Evolutionary conservation across 2,329 filamentous ascomycete genomes (phyloP), one percentile per base, ranked within the genome.

Genomic region (Penicillium corylophilum): DNA sequence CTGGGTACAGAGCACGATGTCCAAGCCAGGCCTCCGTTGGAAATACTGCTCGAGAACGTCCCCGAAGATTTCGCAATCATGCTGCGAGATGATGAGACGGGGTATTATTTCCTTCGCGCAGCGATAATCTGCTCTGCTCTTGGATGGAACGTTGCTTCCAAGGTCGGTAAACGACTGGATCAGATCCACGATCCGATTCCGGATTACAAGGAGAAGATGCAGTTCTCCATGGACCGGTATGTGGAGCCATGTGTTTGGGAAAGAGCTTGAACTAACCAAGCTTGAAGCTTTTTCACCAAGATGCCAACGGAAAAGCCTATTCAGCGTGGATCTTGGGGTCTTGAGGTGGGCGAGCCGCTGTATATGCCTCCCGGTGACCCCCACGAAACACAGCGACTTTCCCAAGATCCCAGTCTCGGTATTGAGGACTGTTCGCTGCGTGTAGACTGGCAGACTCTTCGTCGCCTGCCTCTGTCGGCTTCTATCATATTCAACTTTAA

Each of bases 401-500:
- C 72, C 0, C 87, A 92, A 56, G 76, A 82, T 42, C 73, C 79
- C 0, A 71, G 75, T 18, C 74, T 93, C 5, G 73, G 71, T 0
- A 65, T 84, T 2, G 77, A 82, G 0, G 81, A 88, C 29, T 77
- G 88, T 56, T 75, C 87, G 54, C 75, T 95, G 1, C 82, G 90
- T 4, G 89, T 94, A 1, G 90, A 95, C 69, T 95, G 90, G 89
- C 91, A 95, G 71, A 95, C 90, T 0, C 74, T 95, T 4, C 83
- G 90, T 1, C 82, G 90, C 2, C 74, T 95, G 0, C 90, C 90
- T 0, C 75, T 95, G 0, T 90, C 87, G 0, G 89, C 82, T 0
- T 86, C 81, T 0, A 76, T 95, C 1, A 82, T 90, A 0, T 95
- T 95, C 76, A 95, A 94, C 69, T 95, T 93, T 81, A 95, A 93